Evolutionary conservation across 106 monocot species (phyloP).

Genomic region (Dendrobium catenatum): DNA sequence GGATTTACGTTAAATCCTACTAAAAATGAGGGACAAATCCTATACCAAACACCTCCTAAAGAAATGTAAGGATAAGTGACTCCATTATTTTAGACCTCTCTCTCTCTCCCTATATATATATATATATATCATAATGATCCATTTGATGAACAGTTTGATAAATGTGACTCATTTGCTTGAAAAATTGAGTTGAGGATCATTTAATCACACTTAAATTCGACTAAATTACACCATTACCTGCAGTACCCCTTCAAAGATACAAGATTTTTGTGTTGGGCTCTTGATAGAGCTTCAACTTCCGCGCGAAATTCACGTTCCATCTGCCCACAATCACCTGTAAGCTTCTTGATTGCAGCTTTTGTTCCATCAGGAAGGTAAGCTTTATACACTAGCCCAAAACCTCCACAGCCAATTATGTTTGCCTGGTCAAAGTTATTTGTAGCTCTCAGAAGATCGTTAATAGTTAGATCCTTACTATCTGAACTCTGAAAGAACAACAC

Average conservation of each 20-base stretch:
- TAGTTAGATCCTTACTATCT: constrained; percentile 40
- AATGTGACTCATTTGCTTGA: background rate
- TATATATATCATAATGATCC: too few species aligned
- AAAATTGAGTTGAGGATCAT: background rate
- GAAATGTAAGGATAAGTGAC: too few species aligned
- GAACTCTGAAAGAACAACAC: constrained; percentile 51
- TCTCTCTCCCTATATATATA: too few species aligned
- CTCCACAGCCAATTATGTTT: constrained; percentile 69
- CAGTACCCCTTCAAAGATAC: constrained; percentile 55
- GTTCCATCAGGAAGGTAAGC: constrained; percentile 49
- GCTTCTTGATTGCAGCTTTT: constrained; percentile 59
- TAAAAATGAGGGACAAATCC: too few species aligned
- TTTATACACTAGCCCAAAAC: constrained; percentile 67
- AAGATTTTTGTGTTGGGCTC: constrained; percentile 59
- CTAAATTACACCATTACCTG: constrained; percentile 16
- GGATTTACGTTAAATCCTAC: too few species aligned
- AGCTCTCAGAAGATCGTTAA: constrained; percentile 45
- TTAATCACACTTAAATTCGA: background rate
- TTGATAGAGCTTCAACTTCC: constrained; percentile 57
- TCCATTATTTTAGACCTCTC: too few species aligned
- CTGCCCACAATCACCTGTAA: constrained; percentile 50
- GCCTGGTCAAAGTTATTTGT: constrained; percentile 67
- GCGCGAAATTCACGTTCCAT: constrained; percentile 65
- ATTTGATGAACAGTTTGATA: too few species aligned
- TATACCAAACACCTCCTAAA: too few species aligned